phyloP scores from a whole-genome alignment of 139 green algal species.

The Mychonastes homosphaera region DNA sequence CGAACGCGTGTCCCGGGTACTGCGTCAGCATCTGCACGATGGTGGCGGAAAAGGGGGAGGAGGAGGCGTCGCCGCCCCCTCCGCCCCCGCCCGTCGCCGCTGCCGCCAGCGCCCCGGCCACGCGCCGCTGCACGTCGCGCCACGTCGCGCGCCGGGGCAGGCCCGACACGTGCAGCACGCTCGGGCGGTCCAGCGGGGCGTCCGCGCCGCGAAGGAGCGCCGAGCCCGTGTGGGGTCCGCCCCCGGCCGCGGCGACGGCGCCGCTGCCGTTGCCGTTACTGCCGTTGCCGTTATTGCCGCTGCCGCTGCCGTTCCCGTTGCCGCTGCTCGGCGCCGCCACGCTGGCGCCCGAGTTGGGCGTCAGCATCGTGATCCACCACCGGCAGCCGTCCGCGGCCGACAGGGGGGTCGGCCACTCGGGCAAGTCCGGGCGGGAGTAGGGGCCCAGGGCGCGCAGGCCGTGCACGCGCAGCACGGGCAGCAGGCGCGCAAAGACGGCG shows the following conservation, averaged over 20 bases:
- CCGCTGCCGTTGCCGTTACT: constrained; percentile 2
- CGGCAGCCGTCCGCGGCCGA: not conserved
- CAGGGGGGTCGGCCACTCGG: not conserved
- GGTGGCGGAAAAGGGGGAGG: too few relatives aligned
- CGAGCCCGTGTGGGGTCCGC: not conserved
- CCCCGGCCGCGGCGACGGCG: constrained; percentile 6
- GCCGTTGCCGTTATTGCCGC: not conserved
- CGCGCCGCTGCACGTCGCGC: not conserved
- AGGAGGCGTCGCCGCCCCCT: too few relatives aligned
- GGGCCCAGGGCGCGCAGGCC: not conserved
- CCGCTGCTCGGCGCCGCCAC: constrained; percentile 3
- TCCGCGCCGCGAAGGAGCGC: constrained; percentile 20
- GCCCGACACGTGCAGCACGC: constrained; percentile 22
- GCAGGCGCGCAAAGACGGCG: constrained; percentile 24
- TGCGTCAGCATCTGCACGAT: too few relatives aligned
- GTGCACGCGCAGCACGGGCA: constrained; percentile 20
- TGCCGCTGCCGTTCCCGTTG: not conserved
- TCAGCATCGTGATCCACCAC: not conserved
- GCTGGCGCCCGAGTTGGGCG: too few relatives aligned
- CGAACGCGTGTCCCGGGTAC: too few relatives aligned
- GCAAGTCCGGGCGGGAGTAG: constrained; percentile 9
- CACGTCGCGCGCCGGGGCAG: constrained; percentile 5
- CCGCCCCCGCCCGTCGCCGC: too few relatives aligned
- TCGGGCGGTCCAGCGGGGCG: constrained; percentile 7
- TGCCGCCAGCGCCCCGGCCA: too few relatives aligned